Percentiles rank a stretch among this genome's conserved stretches.
These are phyloP conservation scores for Fusarium nygamai DNA, from an alignment of 2,329 filamentous ascomycete species.

Conservation along the genomic window DNA sequence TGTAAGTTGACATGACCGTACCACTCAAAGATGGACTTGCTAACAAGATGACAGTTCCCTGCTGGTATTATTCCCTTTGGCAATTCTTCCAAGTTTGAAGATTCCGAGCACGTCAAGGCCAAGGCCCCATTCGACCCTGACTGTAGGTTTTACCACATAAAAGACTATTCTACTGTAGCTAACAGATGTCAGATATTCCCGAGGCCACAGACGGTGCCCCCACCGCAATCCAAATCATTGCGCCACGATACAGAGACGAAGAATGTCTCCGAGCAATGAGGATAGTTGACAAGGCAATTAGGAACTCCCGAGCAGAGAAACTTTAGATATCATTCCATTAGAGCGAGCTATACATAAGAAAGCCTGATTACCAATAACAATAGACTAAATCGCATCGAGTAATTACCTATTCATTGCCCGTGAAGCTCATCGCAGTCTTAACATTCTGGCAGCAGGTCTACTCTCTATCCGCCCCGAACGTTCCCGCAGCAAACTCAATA, in stretches of 20 bases:
- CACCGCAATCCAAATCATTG: conserved; percentile 28
- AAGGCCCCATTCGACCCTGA: conserved; percentile 32
- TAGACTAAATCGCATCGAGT: not conserved
- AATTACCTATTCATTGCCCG: fast-evolving
- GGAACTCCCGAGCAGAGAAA: not conserved
- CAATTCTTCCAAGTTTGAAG: conserved; percentile 23
- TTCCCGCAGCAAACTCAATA: not conserved
- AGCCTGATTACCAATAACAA: not conserved
- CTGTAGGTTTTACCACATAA: not conserved
- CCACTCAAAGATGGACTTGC: fast-evolving
- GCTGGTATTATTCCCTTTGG: conserved; percentile 37
- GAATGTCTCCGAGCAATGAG: conserved; percentile 37
- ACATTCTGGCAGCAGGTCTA: not conserved
- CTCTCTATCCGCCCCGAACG: not conserved
- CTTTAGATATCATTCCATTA: not conserved
- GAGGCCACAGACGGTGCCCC: conserved; percentile 31
- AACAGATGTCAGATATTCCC: conserved; percentile 10
- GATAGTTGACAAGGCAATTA: conserved; percentile 24
- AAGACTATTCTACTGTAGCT: not conserved
- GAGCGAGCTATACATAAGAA: too few species aligned
- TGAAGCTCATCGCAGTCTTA: not conserved
- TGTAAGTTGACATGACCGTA: not conserved
- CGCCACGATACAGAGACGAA: conserved; percentile 34
- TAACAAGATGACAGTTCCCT: conserved; percentile 22
- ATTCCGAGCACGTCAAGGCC: conserved; percentile 15